Conservation (phyloP, 768 basidiomycete species). For the Boletus rubroflammeus region DNA sequence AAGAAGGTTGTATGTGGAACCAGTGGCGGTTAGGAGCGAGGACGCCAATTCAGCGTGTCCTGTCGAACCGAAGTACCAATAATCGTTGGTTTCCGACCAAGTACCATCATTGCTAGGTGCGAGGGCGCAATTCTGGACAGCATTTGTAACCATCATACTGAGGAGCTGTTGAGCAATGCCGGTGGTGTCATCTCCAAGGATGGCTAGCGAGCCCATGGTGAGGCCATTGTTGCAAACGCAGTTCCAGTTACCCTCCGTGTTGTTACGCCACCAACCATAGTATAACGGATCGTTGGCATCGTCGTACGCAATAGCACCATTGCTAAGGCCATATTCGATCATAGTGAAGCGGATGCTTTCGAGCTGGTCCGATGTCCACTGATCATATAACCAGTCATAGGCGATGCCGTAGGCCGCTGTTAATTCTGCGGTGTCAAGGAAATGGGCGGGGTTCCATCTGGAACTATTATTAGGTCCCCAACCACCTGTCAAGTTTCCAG, state of each 20-base stretch:
- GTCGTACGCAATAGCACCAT: conserved; percentile 56
- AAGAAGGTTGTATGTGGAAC: conserved; percentile 74
- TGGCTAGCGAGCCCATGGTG: conserved; percentile 85
- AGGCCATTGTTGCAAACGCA: conserved; percentile 93
- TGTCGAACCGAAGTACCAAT: conserved; percentile 94
- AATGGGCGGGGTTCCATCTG: conserved; percentile 87
- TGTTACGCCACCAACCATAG: conserved; percentile 77
- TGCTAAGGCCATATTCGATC: conserved; percentile 71
- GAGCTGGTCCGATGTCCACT: conserved; percentile 74
- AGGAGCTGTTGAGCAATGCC: conserved; percentile 69
- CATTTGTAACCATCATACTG: conserved; percentile 65
- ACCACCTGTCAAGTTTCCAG: conserved; percentile 57
- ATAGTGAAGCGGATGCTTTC: conserved; percentile 64
- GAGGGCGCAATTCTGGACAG: conserved; percentile 68
- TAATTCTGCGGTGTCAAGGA: conserved; percentile 91
- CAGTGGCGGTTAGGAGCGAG: conserved; percentile 80
- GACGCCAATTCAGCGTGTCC: conserved; percentile 87
- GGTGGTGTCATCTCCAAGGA: conserved; percentile 77
- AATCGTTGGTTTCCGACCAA: conserved; percentile 92
- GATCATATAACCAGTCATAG: conserved; percentile 94
- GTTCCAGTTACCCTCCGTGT: conserved; percentile 92
- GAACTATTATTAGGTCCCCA: conserved; percentile 64
- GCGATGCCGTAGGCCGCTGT: conserved; percentile 86
- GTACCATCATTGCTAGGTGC: conserved; percentile 71
- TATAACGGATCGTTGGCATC: conserved; percentile 29